Conservation (phyloP, 1,284 basidiomycete genomes). For the Heliocybe sulcata region DNA sequence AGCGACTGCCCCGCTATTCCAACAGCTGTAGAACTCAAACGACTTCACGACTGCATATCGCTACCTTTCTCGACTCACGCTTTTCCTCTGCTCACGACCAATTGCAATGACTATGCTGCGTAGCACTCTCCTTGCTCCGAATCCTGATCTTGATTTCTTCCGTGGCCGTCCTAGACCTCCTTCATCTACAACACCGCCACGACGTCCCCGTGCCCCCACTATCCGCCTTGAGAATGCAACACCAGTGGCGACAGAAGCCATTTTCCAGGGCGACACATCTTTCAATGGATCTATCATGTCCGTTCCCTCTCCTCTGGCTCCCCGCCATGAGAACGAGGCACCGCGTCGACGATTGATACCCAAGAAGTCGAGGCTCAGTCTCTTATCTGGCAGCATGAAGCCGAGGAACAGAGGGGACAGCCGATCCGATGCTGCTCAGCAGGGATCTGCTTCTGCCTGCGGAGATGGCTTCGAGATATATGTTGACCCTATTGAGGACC, state of each 20-base stretch:
- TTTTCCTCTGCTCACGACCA: slow-evolving; percentile 5
- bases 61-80: slow-evolving; percentile 2
- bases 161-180: slow-evolving; percentile 1
- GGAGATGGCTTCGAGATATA: slow-evolving; percentile 63
- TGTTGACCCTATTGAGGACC: slow-evolving; percentile 58
- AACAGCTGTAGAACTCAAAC: neutral
- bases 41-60: slow-evolving; percentile 1
- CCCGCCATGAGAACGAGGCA: slow-evolving; percentile 20
- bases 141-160: slow-evolving; percentile 17
- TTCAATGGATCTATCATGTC: slow-evolving; percentile 21
- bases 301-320: slow-evolving; percentile 23
- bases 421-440: slow-evolving; percentile 53
- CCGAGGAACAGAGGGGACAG: slow-evolving; percentile 37
- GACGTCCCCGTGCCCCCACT: slow-evolving; percentile 33
- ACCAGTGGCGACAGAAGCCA: slow-evolving; percentile 44
- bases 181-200: neutral
- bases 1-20: neutral
- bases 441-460: slow-evolving; percentile 33
- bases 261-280: slow-evolving; percentile 23
- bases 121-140: slow-evolving; percentile 22
- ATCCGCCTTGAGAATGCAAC: slow-evolving; percentile 65
- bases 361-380: slow-evolving; percentile 62
- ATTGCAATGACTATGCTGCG: slow-evolving; percentile 21
- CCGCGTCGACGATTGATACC: slow-evolving; percentile 57
- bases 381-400: slow-evolving; percentile 30